Conservation (phyloP, 768 basidiomycete species). For the Imleria badia region DNA sequence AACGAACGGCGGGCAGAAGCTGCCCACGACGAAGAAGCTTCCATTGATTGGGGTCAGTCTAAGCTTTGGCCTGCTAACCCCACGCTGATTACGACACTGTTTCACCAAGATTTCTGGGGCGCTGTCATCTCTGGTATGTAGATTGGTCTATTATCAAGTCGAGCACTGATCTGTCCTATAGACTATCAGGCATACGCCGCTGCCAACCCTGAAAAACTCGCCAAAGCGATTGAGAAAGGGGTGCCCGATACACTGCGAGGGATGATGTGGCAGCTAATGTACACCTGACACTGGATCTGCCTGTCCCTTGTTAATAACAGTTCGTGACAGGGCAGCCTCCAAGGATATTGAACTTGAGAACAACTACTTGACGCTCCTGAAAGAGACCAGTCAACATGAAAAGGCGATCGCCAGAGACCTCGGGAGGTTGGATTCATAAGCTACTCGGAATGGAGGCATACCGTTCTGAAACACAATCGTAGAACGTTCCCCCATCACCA, state of each 20-base stretch:
- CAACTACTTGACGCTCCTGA: slow-evolving; percentile 78
- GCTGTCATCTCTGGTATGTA: slow-evolving; percentile 78
- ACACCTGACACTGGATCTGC: slow-evolving; percentile 21
- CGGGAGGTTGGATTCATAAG: slow-evolving; percentile 53
- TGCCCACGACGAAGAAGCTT: slow-evolving; percentile 38
- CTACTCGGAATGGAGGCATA: not conserved
- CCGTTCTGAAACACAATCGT: slow-evolving; percentile 11
- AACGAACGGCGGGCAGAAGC: slow-evolving; percentile 47
- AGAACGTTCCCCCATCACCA: slow-evolving; percentile 97
- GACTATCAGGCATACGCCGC: slow-evolving; percentile 91
- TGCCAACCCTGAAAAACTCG: slow-evolving; percentile 73
- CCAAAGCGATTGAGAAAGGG: slow-evolving; percentile 87
- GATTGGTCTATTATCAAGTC: not conserved
- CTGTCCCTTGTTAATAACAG: slow-evolving; percentile 11
- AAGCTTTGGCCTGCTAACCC: not conserved
- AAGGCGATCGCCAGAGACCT: slow-evolving; percentile 94
- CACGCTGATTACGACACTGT: slow-evolving; percentile 5
- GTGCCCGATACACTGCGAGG: slow-evolving; percentile 86
- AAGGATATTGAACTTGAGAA: slow-evolving; percentile 87
- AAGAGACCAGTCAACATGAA: slow-evolving; percentile 84
- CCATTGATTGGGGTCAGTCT: slow-evolving; percentile 76
- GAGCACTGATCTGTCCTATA: slow-evolving; percentile 25
- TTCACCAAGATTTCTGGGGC: slow-evolving; percentile 84
- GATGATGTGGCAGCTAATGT: slow-evolving; percentile 98
- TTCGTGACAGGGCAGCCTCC: slow-evolving; percentile 73